Conservation (phyloP, 1,284 basidiomycete genomes). For the Mycena citricolor region DNA sequence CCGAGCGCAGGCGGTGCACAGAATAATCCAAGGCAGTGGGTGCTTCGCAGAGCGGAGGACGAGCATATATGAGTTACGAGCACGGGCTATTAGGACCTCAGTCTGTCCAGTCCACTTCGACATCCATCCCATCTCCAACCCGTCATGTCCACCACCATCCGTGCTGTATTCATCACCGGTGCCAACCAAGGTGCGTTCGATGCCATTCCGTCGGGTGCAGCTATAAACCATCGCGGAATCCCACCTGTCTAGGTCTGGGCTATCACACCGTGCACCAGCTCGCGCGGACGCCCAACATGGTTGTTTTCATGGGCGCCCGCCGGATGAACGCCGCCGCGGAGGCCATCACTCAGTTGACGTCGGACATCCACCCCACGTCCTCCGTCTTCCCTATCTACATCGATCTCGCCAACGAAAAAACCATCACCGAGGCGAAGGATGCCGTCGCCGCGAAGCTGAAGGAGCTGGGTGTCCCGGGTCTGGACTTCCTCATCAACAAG, state of each 20-base stretch:
- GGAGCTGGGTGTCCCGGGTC: not conserved
- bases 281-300: not conserved
- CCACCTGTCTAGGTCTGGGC: constrained; percentile 2
- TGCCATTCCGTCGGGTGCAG: too few relatives aligned
- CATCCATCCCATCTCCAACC: too few relatives aligned
- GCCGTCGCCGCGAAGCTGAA: not conserved
- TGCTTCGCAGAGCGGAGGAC: too few relatives aligned
- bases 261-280: constrained; percentile 1
- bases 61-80: too few relatives aligned
- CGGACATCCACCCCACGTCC: constrained; percentile 3
- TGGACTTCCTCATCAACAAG: constrained; percentile 5
- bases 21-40: too few relatives aligned
- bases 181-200: too few relatives aligned
- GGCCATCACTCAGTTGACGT: not conserved
- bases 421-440: not conserved
- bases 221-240: too few relatives aligned
- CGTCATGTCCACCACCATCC: too few relatives aligned
- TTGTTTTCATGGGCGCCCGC: constrained; percentile 6
- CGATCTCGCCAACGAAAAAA: constrained; percentile 2
- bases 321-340: not conserved
- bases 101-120: too few relatives aligned
- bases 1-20: too few relatives aligned
- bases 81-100: too few relatives aligned
- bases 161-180: too few relatives aligned
- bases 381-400: constrained; percentile 2